Conservation (phyloP, 225 moss, liverwort and hornwort species). For the Polytrichum commune region DNA sequence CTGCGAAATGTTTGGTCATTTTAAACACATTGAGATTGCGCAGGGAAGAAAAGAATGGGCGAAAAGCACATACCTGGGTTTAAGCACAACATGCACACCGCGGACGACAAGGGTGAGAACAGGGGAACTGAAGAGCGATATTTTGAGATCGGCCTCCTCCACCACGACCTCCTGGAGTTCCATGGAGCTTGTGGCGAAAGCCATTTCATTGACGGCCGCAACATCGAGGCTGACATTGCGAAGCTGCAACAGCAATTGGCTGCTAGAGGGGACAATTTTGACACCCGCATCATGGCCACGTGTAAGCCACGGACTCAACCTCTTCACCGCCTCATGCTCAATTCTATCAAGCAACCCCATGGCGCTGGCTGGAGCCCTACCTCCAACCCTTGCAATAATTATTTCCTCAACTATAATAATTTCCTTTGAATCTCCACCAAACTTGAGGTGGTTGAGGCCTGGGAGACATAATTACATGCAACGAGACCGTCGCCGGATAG, state of each 20-base stretch:
- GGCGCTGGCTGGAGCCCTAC: conserved; percentile 1
- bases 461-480: no score
- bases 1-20: background rate
- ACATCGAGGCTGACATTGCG: conserved; percentile 50
- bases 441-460: no score
- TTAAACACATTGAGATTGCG: background rate
- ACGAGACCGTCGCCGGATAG: no score
- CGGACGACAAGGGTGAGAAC: conserved; percentile 47
- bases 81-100: conserved; percentile 48
- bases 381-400: no score
- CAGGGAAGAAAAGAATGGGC: conserved; percentile 1
- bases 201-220: conserved; percentile 35
- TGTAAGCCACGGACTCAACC: conserved; percentile 48
- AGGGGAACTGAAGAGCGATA: conserved; percentile 56
- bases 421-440: no score
- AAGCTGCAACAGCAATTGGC: conserved; percentile 41
- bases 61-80: conserved; percentile 41
- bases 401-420: no score
- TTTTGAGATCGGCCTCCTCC: conserved; percentile 43
- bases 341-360: conserved; percentile 53
- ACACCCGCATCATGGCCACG: conserved; percentile 32
- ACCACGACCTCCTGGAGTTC: conserved; percentile 43
- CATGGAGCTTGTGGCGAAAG: conserved; percentile 40
- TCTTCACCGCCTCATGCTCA: conserved; percentile 45
- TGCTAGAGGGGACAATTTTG: conserved; percentile 29